A percentile compares a stretch with the other conserved stretches of the same genome.
Conservation (phyloP, 1,139 yeast species). For the Nakaseomyces glabratus region DNA sequence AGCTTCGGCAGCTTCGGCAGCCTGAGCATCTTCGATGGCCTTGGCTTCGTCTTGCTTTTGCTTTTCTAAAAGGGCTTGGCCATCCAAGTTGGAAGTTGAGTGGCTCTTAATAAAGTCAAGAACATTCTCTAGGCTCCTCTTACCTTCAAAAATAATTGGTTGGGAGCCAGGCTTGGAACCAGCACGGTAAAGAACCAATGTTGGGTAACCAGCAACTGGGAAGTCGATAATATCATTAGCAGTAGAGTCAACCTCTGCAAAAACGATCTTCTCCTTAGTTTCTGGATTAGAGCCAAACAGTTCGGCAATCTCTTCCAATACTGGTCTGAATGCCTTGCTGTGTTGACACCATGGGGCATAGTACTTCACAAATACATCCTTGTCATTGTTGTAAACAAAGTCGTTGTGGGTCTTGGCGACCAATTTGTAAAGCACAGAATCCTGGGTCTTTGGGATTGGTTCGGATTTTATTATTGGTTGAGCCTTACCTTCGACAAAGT, state of each 20-base stretch:
- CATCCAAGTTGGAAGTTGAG: slow-evolving; percentile 55
- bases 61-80: slow-evolving; percentile 32
- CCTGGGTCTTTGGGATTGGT: slow-evolving; percentile 71
- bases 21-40: slow-evolving; percentile 10
- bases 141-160: slow-evolving; percentile 61
- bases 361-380: slow-evolving; percentile 86
- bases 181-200: slow-evolving; percentile 85
- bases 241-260: slow-evolving; percentile 86
- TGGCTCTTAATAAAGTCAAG: slow-evolving; percentile 57
- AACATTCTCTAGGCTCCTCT: slow-evolving; percentile 66
- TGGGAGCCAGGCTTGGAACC: slow-evolving; percentile 50
- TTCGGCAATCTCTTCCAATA: slow-evolving; percentile 75
- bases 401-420: slow-evolving; percentile 80
- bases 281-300: slow-evolving; percentile 43
- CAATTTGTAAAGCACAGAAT: slow-evolving; percentile 57
- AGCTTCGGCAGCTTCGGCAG: slow-evolving; percentile 8
- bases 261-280: slow-evolving; percentile 44
- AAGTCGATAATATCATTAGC: slow-evolving; percentile 71
- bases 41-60: slow-evolving; percentile 21
- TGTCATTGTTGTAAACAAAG: slow-evolving; percentile 53
- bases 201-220: slow-evolving; percentile 84
- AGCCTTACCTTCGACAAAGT: slow-evolving; percentile 55
- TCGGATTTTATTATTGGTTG: slow-evolving; percentile 76
- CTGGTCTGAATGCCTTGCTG: slow-evolving; percentile 89
- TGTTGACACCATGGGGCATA: slow-evolving; percentile 99